Evolutionary conservation across 2,329 filamentous ascomycete genomes (phyloP).

Genomic region (Sclerotinia glacialis): DNA sequence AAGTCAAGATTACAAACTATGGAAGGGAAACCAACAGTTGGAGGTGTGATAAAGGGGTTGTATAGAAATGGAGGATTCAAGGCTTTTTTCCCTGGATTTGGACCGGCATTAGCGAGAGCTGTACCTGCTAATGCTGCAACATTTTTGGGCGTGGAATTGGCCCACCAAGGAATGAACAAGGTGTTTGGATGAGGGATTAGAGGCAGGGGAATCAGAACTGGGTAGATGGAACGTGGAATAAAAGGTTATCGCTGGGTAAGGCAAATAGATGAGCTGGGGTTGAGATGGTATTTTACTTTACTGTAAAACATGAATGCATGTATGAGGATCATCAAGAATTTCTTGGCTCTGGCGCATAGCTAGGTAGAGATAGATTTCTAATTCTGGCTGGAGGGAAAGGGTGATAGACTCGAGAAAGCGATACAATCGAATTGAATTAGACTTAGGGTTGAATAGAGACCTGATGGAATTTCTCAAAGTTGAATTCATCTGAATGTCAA

Average conservation of each 20-base stretch:
- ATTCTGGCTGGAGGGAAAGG: neutral
- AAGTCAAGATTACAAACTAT: conserved; percentile 92
- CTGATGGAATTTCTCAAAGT: no score
- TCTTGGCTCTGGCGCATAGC: neutral
- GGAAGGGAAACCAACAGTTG: conserved; percentile 77
- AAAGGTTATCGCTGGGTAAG: neutral
- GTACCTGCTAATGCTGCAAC: conserved; percentile 96
- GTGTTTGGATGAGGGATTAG: conserved; percentile 51
- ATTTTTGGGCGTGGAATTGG: conserved; percentile 81
- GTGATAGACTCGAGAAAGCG: conserved; percentile 4
- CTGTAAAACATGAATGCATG: neutral
- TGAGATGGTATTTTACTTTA: neutral
- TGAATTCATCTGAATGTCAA: neutral
- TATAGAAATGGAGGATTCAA: conserved; percentile 79
- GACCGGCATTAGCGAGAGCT: conserved; percentile 85
- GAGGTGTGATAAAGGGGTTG: conserved; percentile 75
- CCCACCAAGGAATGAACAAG: conserved; percentile 79
- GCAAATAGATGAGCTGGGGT: neutral
- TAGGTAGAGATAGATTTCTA: neutral
- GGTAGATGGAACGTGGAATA: neutral
- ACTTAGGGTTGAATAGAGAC: neutral
- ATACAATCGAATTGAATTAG: neutral
- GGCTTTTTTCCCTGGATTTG: conserved; percentile 97
- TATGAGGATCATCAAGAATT: neutral
- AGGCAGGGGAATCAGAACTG: neutral